A percentile compares a stretch with the other conserved stretches of the same genome.
These are phyloP conservation scores for Plectosphaerella plurivora DNA, from an alignment of 2,329 filamentous ascomycete species.

Conservation along the genomic window DNA sequence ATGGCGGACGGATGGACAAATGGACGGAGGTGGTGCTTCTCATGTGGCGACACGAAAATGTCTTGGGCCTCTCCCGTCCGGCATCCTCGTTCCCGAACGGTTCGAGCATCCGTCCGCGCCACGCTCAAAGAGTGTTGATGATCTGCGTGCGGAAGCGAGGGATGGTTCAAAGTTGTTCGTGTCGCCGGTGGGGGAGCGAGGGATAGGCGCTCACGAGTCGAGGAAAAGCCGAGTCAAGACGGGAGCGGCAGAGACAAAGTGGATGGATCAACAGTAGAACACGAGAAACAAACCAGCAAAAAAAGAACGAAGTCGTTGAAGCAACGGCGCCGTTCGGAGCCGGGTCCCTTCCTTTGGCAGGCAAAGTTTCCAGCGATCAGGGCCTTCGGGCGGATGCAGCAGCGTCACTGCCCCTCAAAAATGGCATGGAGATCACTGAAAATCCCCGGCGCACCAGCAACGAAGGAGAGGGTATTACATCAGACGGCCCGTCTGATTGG, in stretches of 20 bases:
- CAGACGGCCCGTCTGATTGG: not conserved
- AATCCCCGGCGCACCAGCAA: slow-evolving; percentile 3
- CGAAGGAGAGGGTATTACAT: not conserved
- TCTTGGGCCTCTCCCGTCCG: not conserved
- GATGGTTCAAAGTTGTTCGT: too few relatives aligned
- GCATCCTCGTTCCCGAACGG: not conserved
- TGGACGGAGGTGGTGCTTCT: not conserved
- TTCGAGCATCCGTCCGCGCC: too few relatives aligned
- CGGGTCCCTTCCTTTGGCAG: too few relatives aligned
- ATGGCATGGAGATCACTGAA: not conserved
- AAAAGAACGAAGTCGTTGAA: not conserved
- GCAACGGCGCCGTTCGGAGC: not conserved
- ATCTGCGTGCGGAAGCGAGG: too few relatives aligned
- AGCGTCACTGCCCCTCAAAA: not conserved
- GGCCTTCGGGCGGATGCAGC: too few relatives aligned
- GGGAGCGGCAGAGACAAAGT: not conserved
- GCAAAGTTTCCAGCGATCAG: too few relatives aligned
- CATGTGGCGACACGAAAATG: not conserved
- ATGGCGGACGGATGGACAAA: too few relatives aligned
- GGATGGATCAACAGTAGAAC: not conserved
- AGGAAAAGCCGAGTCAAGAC: not conserved
- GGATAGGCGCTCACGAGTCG: too few relatives aligned
- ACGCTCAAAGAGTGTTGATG: too few relatives aligned
- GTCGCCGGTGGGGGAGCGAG: too few relatives aligned
- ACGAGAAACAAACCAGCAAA: not conserved